A percentile compares a stretch with the other conserved stretches of the same genome.
Conservation (phyloP, 163 green algal species). For the Trebouxia gelatinosa region DNA sequence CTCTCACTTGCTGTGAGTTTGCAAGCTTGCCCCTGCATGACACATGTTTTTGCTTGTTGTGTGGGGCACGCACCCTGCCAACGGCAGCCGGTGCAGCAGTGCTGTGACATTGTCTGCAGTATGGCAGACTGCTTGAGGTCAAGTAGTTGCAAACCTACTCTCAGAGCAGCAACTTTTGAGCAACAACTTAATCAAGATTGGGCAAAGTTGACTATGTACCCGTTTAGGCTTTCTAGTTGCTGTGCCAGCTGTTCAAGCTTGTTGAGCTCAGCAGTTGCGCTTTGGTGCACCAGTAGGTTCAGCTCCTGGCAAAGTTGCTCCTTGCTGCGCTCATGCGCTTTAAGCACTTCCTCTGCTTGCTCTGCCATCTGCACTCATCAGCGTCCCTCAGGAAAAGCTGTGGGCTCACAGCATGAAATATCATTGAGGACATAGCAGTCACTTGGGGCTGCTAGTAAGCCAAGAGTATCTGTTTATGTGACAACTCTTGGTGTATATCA, state of each 20-base stretch:
- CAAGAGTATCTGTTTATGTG: too few species aligned
- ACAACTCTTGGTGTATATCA: too few species aligned
- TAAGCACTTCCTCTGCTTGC: conserved; percentile 41
- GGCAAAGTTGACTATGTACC: background rate
- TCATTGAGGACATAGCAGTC: too few species aligned
- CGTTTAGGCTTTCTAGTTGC: conserved; percentile 31
- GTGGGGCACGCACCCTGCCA: too few species aligned
- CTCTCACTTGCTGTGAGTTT: background rate
- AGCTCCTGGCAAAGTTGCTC: conserved; percentile 62
- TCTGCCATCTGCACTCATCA: conserved; percentile 47
- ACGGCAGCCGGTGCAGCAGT: too few species aligned
- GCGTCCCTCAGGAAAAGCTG: too few species aligned
- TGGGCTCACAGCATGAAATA: too few species aligned
- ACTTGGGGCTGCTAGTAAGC: too few species aligned
- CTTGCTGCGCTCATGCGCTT: conserved; percentile 53
- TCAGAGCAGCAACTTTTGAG: background rate
- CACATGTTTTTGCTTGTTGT: too few species aligned
- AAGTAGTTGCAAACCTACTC: too few species aligned
- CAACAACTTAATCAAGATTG: background rate
- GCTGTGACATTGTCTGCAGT: background rate
- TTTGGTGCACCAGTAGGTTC: conserved; percentile 56
- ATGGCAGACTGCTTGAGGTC: too few species aligned
- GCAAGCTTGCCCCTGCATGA: too few species aligned
- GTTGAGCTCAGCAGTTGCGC: conserved; percentile 41
- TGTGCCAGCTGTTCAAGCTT: conserved; percentile 47